Evolutionary conservation across 768 basidiomycete species (phyloP).

Genomic region (Roridomyces roridus): DNA sequence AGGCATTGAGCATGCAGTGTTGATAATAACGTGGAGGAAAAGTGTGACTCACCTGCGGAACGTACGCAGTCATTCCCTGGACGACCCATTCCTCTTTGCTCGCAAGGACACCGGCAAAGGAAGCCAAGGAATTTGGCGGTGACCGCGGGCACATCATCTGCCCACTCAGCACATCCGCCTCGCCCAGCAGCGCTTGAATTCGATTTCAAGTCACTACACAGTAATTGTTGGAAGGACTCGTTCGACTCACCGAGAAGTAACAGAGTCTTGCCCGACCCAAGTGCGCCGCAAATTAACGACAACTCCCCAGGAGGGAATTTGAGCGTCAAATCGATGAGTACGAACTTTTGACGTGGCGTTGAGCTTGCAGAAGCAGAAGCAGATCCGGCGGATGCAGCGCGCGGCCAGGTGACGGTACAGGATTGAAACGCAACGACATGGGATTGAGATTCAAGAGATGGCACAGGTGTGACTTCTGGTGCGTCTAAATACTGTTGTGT

Average conservation of each 20-base stretch:
- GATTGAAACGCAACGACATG: conserved; percentile 75
- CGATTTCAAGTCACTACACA: not conserved
- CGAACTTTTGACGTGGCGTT: conserved; percentile 81
- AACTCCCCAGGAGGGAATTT: conserved; percentile 83
- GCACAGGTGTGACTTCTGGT: conserved; percentile 71
- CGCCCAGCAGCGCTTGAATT: conserved; percentile 75
- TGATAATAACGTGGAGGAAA: not conserved
- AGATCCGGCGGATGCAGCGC: conserved; percentile 37
- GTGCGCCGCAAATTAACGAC: conserved; percentile 85
- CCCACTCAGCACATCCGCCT: conserved; percentile 83
- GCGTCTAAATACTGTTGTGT: conserved; percentile 81
- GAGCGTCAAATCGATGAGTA: conserved; percentile 76
- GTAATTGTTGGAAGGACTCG: not conserved
- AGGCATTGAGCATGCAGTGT: not conserved
- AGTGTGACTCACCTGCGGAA: conserved; percentile 64
- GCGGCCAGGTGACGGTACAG: conserved; percentile 90
- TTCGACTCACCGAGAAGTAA: conserved; percentile 61
- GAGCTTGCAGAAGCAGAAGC: conserved; percentile 54
- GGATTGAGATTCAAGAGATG: conserved; percentile 59
- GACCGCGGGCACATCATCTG: conserved; percentile 84
- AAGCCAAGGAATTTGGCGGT: conserved; percentile 76
- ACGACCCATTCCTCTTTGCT: conserved; percentile 76
- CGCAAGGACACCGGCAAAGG: conserved; percentile 49
- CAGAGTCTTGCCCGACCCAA: conserved; percentile 90
- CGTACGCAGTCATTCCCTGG: conserved; percentile 81